These are phyloP conservation scores for Ceratocystis cacaofunesta DNA, from an alignment of 2,329 filamentous ascomycete genomes.

Conservation along the genomic window DNA sequence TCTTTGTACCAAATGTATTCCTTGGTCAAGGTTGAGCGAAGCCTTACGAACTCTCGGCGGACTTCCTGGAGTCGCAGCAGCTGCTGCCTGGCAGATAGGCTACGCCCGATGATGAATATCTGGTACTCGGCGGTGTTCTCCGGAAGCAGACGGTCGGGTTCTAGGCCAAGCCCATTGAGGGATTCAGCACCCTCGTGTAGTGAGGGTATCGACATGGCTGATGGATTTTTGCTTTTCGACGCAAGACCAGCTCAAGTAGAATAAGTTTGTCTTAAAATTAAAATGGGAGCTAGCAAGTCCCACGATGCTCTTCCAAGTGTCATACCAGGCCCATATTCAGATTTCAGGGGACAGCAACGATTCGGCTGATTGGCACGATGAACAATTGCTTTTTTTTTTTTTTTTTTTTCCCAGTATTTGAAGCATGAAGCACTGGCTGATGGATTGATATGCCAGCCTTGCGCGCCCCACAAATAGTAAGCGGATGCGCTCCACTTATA, in stretches of 20 bases:
- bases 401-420: too few species aligned
- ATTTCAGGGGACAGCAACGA: too few species aligned
- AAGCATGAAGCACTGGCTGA: too few species aligned
- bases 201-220: background rate
- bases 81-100: slow-evolving; percentile 38
- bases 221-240: background rate
- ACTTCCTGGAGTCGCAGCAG: slow-evolving; percentile 54
- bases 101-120: slow-evolving; percentile 53
- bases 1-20: slow-evolving; percentile 96
- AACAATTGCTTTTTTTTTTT: too few species aligned
- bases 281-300: too few species aligned
- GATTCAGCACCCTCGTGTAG: background rate
- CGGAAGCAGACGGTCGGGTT: slow-evolving; percentile 33
- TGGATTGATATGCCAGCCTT: too few species aligned
- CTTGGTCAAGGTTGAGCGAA: slow-evolving; percentile 51
- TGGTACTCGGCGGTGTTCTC: slow-evolving; percentile 82
- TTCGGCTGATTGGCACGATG: too few species aligned
- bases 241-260: background rate
- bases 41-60: slow-evolving; percentile 49
- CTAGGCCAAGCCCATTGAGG: background rate
- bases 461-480: too few species aligned
- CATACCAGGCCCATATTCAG: too few species aligned
- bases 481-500: too few species aligned
- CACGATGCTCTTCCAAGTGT: too few species aligned
- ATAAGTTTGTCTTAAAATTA: background rate